These are phyloP conservation scores for Boletus smithii DNA, from an alignment of 1,284 basidiomycete species.

Conservation along the genomic window DNA sequence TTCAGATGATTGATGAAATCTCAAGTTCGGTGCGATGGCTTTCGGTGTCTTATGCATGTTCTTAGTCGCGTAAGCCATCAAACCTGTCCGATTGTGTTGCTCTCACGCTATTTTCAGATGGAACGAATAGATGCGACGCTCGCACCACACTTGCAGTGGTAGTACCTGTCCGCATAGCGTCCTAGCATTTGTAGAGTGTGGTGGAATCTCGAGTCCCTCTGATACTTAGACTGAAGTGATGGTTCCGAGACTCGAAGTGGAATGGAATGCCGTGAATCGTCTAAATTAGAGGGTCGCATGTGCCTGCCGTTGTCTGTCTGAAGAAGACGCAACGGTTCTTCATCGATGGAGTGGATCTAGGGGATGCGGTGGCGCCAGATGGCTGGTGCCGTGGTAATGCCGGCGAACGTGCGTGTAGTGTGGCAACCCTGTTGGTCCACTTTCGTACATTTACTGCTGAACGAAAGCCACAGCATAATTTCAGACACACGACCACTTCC, in stretches of 20 bases:
- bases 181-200: constrained; percentile 11
- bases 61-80: constrained; percentile 71
- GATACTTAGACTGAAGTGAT: neutral
- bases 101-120: constrained; percentile 48
- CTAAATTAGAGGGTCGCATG: constrained; percentile 27
- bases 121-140: constrained; percentile 64
- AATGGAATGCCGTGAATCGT: constrained; percentile 28
- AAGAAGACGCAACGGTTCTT: constrained; percentile 5
- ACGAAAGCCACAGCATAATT: constrained; percentile 32
- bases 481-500: constrained; percentile 39
- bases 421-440: constrained; percentile 20
- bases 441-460: constrained; percentile 23
- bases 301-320: constrained; percentile 3
- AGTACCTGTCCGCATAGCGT: constrained; percentile 1
- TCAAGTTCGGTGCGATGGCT: constrained; percentile 83
- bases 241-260: constrained; percentile 10
- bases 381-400: constrained; percentile 28
- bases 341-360: constrained; percentile 19
- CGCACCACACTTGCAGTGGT: constrained; percentile 10
- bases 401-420: constrained; percentile 47
- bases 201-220: neutral
- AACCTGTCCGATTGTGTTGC: constrained; percentile 16
- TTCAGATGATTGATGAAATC: constrained; percentile 20
- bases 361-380: constrained; percentile 10
- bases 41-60: constrained; percentile 88